A percentile compares a stretch with the other conserved stretches of the same genome.
These are phyloP conservation scores for Polytrichum formosum DNA, from an alignment of 225 moss, liverwort and hornwort species.

Conservation along the genomic window DNA sequence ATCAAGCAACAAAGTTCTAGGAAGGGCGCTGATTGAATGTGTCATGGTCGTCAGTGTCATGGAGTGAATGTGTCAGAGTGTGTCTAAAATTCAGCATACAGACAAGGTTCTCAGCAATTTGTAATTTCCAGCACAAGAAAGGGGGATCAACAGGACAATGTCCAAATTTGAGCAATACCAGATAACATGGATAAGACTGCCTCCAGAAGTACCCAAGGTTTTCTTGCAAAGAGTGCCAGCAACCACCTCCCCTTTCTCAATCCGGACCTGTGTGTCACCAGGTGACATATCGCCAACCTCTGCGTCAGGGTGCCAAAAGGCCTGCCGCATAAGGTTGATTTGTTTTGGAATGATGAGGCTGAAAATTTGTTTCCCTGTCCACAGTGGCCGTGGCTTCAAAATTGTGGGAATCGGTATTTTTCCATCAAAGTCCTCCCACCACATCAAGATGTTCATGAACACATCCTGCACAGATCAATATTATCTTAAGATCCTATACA, in stretches of 20 bases:
- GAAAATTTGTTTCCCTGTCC: conserved; percentile 98
- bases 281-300: conserved; percentile 90
- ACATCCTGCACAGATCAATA: conserved; percentile 65
- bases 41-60: no score
- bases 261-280: conserved; percentile 90
- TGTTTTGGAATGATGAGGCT: conserved; percentile 98
- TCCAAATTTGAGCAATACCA: conserved; percentile 48
- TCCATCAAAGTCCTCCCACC: conserved; percentile 99
- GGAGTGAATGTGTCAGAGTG: no score
- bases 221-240: conserved; percentile 94
- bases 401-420: conserved; percentile 98
- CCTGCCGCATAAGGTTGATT: conserved; percentile 92
- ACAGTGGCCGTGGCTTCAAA: conserved; percentile 91
- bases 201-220: conserved; percentile 86
- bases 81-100: no score
- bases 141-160: not conserved
- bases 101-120: not conserved
- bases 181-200: conserved; percentile 97
- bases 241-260: conserved; percentile 93
- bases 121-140: not conserved
- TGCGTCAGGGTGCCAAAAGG: conserved; percentile 88
- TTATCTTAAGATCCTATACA: no score
- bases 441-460: conserved; percentile 96
- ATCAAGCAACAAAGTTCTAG: no score
- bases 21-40: no score